Base-by-base conservation (phyloP, 352 stramenopile species). In the Phytopythium boreale region DNA sequence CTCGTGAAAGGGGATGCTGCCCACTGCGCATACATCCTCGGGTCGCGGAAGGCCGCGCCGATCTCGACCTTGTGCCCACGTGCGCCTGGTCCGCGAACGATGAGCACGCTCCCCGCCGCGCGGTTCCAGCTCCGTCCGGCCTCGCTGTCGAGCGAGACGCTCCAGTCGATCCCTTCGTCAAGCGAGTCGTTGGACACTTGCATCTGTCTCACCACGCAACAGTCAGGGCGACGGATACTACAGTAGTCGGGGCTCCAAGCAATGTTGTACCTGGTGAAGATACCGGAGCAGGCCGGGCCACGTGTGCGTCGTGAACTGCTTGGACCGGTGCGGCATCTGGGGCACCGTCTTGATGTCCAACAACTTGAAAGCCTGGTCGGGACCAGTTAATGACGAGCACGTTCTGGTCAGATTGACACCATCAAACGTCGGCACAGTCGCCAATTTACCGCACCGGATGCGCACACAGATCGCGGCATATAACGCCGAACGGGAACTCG, bases 261-360 rank as follows among this genome's bases (percentile, higher is more conserved):
- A 34, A 34, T 34, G 29, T 7, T 34, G 29, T 58, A 87, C 82
- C 72, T 91, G 82, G 53, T 87, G 80, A 39, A 93, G 67, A 59
- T 89, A 75, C 61, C 90, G 90, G 41, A 91, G 68, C n/a, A 93
- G 67, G 2, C 82, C 84, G n/a, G 64, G 47, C 84, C 84, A 93
- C n/a, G 76, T 79, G 67, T 93, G 84, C 2, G 81, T 84, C 52
- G 73, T 90, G 37, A 91, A 93, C 56, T 80, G 67, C 57, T 90
- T 88, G 2, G 84, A 93, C 7, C 69, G 71, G 3, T 79, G 75
- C 4, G 84, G 77, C 81, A 92, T 89, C 59, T 87, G 66, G 12
- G 84, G 84, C 24, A 83, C 68, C 50, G 77, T 85, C 63, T 89
- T 93, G 61, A 90, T 70, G 65, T 90, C 79, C 27, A 93, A 61